Conservation (phyloP, 2,329 filamentous ascomycete genomes). For the Pestalotiopsis sp. region DNA sequence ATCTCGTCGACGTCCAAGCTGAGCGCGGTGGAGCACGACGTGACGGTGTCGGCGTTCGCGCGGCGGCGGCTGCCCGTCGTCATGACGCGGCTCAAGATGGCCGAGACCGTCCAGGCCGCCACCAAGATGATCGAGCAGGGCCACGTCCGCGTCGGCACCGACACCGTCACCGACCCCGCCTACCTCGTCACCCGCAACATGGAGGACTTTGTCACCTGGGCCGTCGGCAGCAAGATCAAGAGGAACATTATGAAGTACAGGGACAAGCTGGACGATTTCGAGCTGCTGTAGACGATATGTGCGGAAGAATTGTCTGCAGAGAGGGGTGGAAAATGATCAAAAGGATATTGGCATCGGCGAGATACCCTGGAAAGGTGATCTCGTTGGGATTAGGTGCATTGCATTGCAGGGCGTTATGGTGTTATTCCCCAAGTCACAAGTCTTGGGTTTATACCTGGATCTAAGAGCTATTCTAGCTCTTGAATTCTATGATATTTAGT, state of each 20-base stretch:
- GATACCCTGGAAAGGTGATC: not conserved
- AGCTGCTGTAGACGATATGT: conserved; percentile 65
- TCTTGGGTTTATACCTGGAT: not conserved
- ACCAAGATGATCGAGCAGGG: conserved; percentile 92
- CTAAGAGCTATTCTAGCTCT: not conserved
- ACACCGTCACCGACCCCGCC: conserved; percentile 86
- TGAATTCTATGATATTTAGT: not conserved
- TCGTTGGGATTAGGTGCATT: not conserved
- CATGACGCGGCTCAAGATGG: conserved; percentile 90
- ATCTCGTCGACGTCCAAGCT: conserved; percentile 76
- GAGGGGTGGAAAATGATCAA: not conserved
- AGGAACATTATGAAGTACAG: conserved; percentile 92
- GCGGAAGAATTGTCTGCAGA: fast-evolving
- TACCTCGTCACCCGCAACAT: conserved; percentile 87
- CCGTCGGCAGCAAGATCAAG: conserved; percentile 96
- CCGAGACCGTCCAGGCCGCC: conserved; percentile 83
- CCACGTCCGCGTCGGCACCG: conserved; percentile 87
- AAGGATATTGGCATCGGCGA: not conserved
- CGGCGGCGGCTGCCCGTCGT: conserved; percentile 82
- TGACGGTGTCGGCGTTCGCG: conserved; percentile 89
- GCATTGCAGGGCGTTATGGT: conserved; percentile 26
- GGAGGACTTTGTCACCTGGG: conserved; percentile 97
- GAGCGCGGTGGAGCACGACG: conserved; percentile 82
- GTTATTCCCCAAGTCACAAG: not conserved
- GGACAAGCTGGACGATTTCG: conserved; percentile 94